Conservation (phyloP, 1,139 yeast species). For the Scheffersomyces lignicola region DNA sequence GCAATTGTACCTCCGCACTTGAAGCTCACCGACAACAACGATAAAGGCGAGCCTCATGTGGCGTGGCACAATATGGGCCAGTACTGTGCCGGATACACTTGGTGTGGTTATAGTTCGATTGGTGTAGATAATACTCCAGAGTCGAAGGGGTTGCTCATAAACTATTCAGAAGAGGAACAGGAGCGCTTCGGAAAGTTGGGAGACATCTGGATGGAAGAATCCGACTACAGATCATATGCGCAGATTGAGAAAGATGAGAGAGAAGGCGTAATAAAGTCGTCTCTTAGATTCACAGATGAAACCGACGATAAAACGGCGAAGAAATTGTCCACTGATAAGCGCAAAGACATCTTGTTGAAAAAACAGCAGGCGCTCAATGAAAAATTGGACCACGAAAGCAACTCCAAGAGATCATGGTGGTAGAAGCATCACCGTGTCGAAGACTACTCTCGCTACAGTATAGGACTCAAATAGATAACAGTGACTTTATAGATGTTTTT, state of each 20-base stretch:
- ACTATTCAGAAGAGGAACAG: conserved; percentile 22
- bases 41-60: conserved; percentile 27
- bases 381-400: conserved; percentile 1
- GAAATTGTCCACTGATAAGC: neutral
- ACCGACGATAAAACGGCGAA: neutral
- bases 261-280: neutral
- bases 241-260: conserved; percentile 5
- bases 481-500: too few relatives aligned
- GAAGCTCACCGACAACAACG: conserved; percentile 14
- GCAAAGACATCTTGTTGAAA: neutral
- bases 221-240: conserved; percentile 6
- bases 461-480: too few relatives aligned
- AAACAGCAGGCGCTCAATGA: conserved; percentile 2
- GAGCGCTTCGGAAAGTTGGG: conserved; percentile 23
- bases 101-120: conserved; percentile 41
- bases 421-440: neutral
- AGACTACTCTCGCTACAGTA: neutral
- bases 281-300: neutral
- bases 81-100: conserved; percentile 36
- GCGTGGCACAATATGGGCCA: conserved; percentile 30
- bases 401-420: neutral
- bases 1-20: conserved; percentile 34
- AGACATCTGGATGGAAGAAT: conserved; percentile 26
- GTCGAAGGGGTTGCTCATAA: conserved; percentile 21
- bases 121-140: conserved; percentile 20